These are phyloP conservation scores for Phoma herbarum DNA, from an alignment of 2,329 filamentous ascomycete species.

Conservation along the genomic window DNA sequence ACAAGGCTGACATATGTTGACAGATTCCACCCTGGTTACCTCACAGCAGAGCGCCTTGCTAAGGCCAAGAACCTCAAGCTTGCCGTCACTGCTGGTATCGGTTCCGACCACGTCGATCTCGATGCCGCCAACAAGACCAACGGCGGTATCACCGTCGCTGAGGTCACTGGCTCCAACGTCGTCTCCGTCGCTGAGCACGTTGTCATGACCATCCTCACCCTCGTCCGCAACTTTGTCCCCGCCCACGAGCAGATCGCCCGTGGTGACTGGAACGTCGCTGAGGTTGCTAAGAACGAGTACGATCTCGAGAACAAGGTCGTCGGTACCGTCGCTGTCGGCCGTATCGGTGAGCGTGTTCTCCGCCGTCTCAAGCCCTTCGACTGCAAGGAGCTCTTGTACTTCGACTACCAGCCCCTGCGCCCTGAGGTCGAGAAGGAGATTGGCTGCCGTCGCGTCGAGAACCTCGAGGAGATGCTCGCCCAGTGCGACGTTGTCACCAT, in stretches of 20 bases:
- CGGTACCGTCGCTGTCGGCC: slow-evolving; percentile 95
- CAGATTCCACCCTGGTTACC: slow-evolving; percentile 98
- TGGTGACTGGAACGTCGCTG: slow-evolving; percentile 96
- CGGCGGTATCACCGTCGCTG: slow-evolving; percentile 93
- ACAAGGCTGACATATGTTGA: slow-evolving; percentile 16
- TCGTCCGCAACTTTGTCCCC: slow-evolving; percentile 98
- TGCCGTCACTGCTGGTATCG: slow-evolving; percentile 95
- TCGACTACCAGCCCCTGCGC: slow-evolving; percentile 94
- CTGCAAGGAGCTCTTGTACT: slow-evolving; percentile 99
- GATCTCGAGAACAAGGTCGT: slow-evolving; percentile 98
- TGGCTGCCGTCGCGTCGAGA: slow-evolving; percentile 87
- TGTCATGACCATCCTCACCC: slow-evolving; percentile 95
- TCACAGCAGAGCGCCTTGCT: slow-evolving; percentile 92
- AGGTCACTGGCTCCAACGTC: slow-evolving; percentile 98
- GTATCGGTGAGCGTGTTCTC: slow-evolving; percentile 97
- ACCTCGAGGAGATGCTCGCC: slow-evolving; percentile 88
- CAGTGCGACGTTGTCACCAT: slow-evolving; percentile 99
- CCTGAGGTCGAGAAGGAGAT: slow-evolving; percentile 93
- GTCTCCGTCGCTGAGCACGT: slow-evolving; percentile 99
- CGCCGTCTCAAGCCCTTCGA: slow-evolving; percentile 96
- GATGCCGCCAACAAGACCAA: slow-evolving; percentile 98
- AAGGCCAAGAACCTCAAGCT: slow-evolving; percentile 99
- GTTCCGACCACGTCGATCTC: slow-evolving; percentile 97
- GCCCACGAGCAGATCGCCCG: slow-evolving; percentile 91
- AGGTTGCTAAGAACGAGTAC: slow-evolving; percentile 96